Evolutionary conservation across 768 basidiomycete genomes (phyloP).

Genomic region (Auricularia cornea): DNA sequence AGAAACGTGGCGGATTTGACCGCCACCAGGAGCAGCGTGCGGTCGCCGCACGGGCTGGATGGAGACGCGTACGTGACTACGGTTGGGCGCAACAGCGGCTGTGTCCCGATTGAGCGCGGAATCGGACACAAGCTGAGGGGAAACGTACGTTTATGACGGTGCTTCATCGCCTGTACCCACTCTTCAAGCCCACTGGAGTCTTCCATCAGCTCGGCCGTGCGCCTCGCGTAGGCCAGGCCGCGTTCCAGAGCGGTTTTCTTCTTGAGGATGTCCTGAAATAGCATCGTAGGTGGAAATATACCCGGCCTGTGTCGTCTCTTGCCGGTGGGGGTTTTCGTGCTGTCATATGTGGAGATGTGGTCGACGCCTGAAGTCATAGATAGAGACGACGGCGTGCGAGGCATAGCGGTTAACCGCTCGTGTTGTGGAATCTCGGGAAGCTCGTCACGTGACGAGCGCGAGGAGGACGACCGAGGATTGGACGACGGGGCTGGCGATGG

Average conservation of each 20-base stretch:
- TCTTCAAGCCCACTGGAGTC: slow-evolving; percentile 69
- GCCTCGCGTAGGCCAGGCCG: slow-evolving; percentile 63
- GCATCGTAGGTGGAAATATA: slow-evolving; percentile 40
- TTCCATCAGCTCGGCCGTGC: slow-evolving; percentile 72
- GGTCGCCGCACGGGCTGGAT: neutral
- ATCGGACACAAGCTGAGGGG: neutral
- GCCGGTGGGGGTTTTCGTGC: neutral
- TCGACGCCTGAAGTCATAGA: neutral
- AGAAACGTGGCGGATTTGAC: slow-evolving; percentile 58
- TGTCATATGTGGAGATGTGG: neutral
- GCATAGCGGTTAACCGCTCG: neutral
- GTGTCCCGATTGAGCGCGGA: neutral
- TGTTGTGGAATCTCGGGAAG: neutral
- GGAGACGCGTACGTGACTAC: neutral
- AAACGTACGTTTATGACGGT: slow-evolving; percentile 39
- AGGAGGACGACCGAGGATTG: neutral
- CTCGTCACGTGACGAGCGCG: neutral
- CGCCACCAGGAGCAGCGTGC: neutral
- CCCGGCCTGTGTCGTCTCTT: neutral
- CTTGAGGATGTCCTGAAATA: slow-evolving; percentile 52
- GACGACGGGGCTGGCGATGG: neutral
- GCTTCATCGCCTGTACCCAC: slow-evolving; percentile 57
- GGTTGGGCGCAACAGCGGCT: neutral
- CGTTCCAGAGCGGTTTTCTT: slow-evolving; percentile 56
- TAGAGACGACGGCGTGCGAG: neutral